These are phyloP conservation scores for Ophiobolus disseminans DNA, from an alignment of 2,329 filamentous ascomycete genomes.

Conservation along the genomic window DNA sequence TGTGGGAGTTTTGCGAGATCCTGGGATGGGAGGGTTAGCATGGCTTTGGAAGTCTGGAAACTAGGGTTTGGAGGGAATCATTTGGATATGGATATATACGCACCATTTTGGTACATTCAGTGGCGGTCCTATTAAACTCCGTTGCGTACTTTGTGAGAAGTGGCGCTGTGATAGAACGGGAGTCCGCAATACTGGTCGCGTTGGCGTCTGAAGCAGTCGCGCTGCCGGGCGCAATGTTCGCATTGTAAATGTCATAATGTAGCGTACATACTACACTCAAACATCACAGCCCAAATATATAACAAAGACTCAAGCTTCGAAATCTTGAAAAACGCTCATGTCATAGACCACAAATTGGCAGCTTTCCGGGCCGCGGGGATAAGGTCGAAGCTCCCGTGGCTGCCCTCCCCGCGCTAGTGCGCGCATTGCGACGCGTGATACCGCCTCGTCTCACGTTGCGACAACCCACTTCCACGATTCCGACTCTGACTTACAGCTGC, in stretches of 20 bases:
- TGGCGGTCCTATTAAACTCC: constrained; percentile 36
- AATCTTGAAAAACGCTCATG: background rate
- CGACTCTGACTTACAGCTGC: too few species aligned
- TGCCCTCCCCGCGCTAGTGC: constrained; percentile 28
- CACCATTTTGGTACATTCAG: constrained; percentile 54
- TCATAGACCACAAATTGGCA: background rate
- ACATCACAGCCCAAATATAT: background rate
- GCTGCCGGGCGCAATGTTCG: constrained; percentile 24
- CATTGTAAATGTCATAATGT: constrained; percentile 21
- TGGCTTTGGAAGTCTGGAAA: background rate
- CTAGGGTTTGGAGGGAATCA: background rate
- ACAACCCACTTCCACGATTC: background rate
- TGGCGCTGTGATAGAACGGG: constrained; percentile 26
- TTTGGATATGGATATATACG: background rate
- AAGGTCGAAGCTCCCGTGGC: constrained; percentile 6
- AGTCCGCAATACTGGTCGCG: constrained; percentile 15
- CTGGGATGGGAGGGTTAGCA: constrained; percentile 55
- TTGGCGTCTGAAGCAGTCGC: constrained; percentile 19
- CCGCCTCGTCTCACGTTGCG: background rate
- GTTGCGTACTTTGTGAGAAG: constrained; percentile 35
- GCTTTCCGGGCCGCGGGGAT: background rate
- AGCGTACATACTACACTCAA: background rate
- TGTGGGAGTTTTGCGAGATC: constrained; percentile 89
- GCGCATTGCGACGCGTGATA: constrained; percentile 30
- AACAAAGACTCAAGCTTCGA: background rate